Percentiles rank a stretch among this genome's conserved stretches.
phyloP scores from a whole-genome alignment of 208 protist species.

The Trypanosoma avium region DNA sequence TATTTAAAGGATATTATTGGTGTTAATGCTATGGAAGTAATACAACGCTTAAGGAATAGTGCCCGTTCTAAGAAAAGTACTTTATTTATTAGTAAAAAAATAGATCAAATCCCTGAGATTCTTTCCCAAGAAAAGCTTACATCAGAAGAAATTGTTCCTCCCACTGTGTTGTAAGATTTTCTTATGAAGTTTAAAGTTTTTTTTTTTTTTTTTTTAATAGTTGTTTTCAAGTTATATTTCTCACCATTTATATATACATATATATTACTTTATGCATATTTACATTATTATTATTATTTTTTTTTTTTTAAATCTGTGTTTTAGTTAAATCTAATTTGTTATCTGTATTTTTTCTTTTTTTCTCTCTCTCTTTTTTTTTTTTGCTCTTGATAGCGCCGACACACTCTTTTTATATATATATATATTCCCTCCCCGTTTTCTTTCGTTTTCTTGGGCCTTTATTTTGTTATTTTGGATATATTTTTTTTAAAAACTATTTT shows the following conservation, averaged over 20 bases:
- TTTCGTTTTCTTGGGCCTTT: not conserved
- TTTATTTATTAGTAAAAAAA: not conserved
- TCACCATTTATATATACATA: constrained; percentile 7
- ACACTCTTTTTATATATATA: not conserved
- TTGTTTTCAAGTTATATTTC: too few relatives aligned
- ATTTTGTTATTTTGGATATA: not conserved
- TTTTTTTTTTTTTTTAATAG: too few relatives aligned
- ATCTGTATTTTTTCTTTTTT: constrained; percentile 11
- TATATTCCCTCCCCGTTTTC: not conserved
- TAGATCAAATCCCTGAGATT: not conserved
- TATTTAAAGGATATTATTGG: constrained; percentile 64
- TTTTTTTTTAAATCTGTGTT: not conserved
- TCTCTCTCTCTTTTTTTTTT: constrained; percentile 5
- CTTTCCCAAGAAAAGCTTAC: not conserved
- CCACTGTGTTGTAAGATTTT: not conserved
- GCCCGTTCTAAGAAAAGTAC: not conserved
- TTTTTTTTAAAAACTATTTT: not conserved
- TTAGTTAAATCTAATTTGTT: not conserved
- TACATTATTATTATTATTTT: constrained; percentile 7
- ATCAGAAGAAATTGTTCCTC: constrained; percentile 10
- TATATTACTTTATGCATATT: not conserved
- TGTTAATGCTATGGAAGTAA: constrained; percentile 3
- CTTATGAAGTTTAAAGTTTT: too few relatives aligned
- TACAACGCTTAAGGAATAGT: not conserved
- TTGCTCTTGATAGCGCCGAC: too few relatives aligned